These are phyloP conservation scores for Otatea glauca DNA, from an alignment of 176 grass and related monocot genomes.

Conservation along the genomic window DNA sequence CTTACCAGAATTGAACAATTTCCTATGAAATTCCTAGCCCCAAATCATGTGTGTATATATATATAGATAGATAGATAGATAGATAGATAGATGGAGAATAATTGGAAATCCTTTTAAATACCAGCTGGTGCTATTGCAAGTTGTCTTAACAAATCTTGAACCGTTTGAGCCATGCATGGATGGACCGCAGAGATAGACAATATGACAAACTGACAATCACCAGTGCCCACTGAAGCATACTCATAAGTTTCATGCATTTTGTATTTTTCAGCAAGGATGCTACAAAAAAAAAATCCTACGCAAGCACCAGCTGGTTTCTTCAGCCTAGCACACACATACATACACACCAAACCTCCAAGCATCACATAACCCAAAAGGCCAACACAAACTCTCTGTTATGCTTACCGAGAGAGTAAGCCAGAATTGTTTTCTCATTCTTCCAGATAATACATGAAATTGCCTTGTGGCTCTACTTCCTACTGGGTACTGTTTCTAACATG, in stretches of 20 bases:
- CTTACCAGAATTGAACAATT: too few relatives aligned
- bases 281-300: conserved; percentile 37
- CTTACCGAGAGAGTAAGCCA: conserved; percentile 92
- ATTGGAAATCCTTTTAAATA: not conserved
- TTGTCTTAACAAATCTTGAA: not conserved
- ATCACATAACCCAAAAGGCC: conserved; percentile 23
- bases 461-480: conserved; percentile 20
- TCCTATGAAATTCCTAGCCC: too few relatives aligned
- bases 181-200: not conserved
- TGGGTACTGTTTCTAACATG: conserved; percentile 84
- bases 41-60: too few relatives aligned
- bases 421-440: not conserved
- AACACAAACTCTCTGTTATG: conserved; percentile 15
- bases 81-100: too few relatives aligned
- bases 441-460: not conserved
- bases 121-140: not conserved
- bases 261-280: conserved; percentile 13
- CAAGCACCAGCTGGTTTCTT: conserved; percentile 10
- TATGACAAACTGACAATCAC: not conserved
- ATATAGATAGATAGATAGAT: too few relatives aligned
- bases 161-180: not conserved
- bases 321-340: conserved; percentile 35
- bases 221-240: not conserved
- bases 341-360: conserved; percentile 29
- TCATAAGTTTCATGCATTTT: not conserved